Base-by-base conservation (phyloP, 805 yeast genomes). In the Wickerhamiella occidentalis region DNA sequence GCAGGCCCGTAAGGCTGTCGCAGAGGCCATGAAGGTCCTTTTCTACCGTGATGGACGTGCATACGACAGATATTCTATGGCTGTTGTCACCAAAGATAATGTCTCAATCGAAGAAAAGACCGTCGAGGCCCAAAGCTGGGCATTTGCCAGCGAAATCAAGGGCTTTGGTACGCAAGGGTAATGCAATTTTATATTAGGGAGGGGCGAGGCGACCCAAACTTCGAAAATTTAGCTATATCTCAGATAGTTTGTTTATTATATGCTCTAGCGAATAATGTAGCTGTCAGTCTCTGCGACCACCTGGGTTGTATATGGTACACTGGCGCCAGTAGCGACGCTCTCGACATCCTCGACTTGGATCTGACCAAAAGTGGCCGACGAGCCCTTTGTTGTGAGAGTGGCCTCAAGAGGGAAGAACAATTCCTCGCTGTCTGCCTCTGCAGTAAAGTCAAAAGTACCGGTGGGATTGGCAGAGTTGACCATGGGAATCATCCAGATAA, bases 1-100 rank as follows among this genome's bases (percentile, higher is more conserved):
- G 52, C 78, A 82, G 44, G 98, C 96, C 1, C 74, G 82, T 52
- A 73, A 75, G 44, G 78, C 82, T n/a, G 73, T 92, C 37, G 74
- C 76, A 60, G 85, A 88, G 62, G 78, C 90, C 59, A 87, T 92
- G 96, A 86, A 85, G 67, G 95, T 92, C 13, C 74, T 92, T 56
- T 92, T 80, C 66, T 92, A 92, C 72, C 78, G 99, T 66, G 99
- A 92, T 64, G 97, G 96, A 2, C 79, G 98, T 61, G 85, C 96
- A 17, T 69, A 84, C 54, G 94, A 92, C 64, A 82, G 80, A 61
- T 92, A 82, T 67, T 74, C 90, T 0, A 64, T 90, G 58, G 88
- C 90, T 11, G 78, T 86, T 15, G 72, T 92, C 52, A 80, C 79
- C 48, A 76, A 77, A 51, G 73, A 72, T 40, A 79, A 79, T 38